Evolutionary conservation across 1,284 basidiomycete species (phyloP).

Genomic region (Cutaneotrichosporon mucoides): DNA sequence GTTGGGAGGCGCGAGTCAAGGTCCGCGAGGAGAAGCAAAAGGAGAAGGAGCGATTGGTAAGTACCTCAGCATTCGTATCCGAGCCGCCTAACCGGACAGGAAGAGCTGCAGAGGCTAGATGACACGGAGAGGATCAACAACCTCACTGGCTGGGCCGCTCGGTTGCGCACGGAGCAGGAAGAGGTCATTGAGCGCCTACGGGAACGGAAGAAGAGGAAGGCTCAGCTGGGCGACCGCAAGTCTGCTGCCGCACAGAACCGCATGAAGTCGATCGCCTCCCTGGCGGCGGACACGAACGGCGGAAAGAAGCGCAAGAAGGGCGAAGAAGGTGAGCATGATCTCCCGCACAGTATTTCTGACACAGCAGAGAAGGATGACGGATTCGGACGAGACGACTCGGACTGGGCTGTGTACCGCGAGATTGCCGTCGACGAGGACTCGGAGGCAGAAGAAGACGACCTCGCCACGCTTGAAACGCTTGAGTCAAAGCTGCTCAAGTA

Average conservation of each 20-base stretch:
- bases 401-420: slow-evolving; percentile 97
- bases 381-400: slow-evolving; percentile 92
- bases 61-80: slow-evolving; percentile 5
- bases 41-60: slow-evolving; percentile 61
- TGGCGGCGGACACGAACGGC: slow-evolving; percentile 72
- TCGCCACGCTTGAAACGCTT: slow-evolving; percentile 64
- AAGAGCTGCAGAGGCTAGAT: slow-evolving; percentile 68
- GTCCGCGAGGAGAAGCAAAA: slow-evolving; percentile 83
- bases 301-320: slow-evolving; percentile 70
- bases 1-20: slow-evolving; percentile 85
- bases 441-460: slow-evolving; percentile 93
- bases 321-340: slow-evolving; percentile 60
- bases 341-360: neutral
- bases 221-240: slow-evolving; percentile 84
- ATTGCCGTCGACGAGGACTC: slow-evolving; percentile 82
- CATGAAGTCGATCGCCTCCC: slow-evolving; percentile 93
- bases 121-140: slow-evolving; percentile 72
- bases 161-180: slow-evolving; percentile 70
- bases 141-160: slow-evolving; percentile 65
- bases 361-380: slow-evolving; percentile 66
- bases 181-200: slow-evolving; percentile 77
- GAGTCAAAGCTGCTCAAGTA: slow-evolving; percentile 77
- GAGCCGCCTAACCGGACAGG: slow-evolving; percentile 45
- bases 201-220: slow-evolving; percentile 73
- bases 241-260: slow-evolving; percentile 91